Evolutionary conservation across 495 filamentous ascomycete genomes (phyloP), one percentile per base, ranked within the genome.

Genomic region (Aspergillus taichungensis): DNA sequence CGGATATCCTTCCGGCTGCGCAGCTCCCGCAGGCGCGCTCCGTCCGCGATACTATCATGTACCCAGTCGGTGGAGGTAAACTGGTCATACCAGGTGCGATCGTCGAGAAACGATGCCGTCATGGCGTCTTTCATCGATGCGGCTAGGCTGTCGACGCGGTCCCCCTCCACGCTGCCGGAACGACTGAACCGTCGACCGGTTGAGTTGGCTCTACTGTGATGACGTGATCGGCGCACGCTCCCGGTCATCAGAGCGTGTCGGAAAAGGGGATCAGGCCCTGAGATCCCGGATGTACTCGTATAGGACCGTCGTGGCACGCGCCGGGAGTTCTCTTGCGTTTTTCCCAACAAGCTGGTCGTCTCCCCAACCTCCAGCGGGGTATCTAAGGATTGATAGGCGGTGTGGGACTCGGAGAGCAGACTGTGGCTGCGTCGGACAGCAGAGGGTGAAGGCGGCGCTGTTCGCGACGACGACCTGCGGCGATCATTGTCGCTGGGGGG

Each of bases 1-100:
- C 85, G 82, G 37, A 94, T 71, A 61, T 91, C 92, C 63, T 86
- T 94, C 6, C 90, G 74, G 49, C 74, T 79, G 36, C 88, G 77
- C 27, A 97, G 74, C 38, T 80, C 80, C 52, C 90, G 94, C 32
- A 94, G 79, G 36, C 92, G 84, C 43, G 84, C 85, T 35, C 88
- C 87, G 63, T 98, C 92, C 55, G 90, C 89, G 50, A 97, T 95
- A 61, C 86, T 92, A 55, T 98, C 92, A 57, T 94, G 89, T 6
- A 98, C 92, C 92, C 91, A 97, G 63, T 98, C 92, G 53, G 91
- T 97, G 8, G 87, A 95, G 6, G 91, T 96, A 64, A 97, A 96
- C 64, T 98, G 92, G 68, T 98, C 91, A 64, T 98, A 98, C 92
- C 92, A 98, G 9, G 92, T 85, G 12, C 92, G 79, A 40, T 98